A percentile compares a stretch with the other conserved stretches of the same genome.
Evolutionary conservation across 495 filamentous ascomycete species (phyloP).

Genomic region (Penicillium mononematosum): DNA sequence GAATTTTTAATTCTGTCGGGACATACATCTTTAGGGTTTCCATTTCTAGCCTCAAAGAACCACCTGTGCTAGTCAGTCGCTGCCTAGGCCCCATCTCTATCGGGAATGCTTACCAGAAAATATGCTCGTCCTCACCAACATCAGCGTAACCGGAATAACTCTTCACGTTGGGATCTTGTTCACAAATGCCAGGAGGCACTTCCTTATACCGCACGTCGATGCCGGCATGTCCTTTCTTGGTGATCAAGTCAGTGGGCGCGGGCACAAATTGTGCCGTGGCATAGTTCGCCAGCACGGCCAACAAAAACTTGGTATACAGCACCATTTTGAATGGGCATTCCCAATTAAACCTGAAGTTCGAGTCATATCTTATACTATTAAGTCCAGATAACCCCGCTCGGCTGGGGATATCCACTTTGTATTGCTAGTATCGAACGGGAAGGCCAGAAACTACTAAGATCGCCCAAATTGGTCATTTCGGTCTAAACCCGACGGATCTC

Average conservation of each 20-base stretch:
- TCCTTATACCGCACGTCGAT: conserved; percentile 60
- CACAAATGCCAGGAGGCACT: conserved; percentile 62
- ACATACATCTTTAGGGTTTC: conserved; percentile 42
- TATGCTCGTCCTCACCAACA: conserved; percentile 58
- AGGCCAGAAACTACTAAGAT: conserved; percentile 8
- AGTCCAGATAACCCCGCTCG: conserved; percentile 7
- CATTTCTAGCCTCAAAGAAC: conserved; percentile 61
- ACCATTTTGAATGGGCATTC: neutral
- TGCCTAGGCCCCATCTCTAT: neutral
- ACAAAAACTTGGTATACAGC: neutral
- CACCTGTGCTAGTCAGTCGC: conserved; percentile 31
- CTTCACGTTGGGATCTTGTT: conserved; percentile 62
- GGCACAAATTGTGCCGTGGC: conserved; percentile 55
- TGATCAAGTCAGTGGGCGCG: conserved; percentile 53
- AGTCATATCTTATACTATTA: neutral
- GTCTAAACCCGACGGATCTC: neutral
- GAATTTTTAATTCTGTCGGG: neutral
- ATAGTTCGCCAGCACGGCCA: conserved; percentile 6
- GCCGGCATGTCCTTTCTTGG: conserved; percentile 49
- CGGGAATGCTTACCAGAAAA: conserved; percentile 50
- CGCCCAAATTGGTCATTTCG: neutral
- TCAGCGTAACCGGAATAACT: conserved; percentile 68
- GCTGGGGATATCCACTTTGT: conserved; percentile 1
- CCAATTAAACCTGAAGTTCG: neutral
- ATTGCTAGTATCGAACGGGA: conserved; percentile 16